Evolutionary conservation across 495 filamentous ascomycete genomes (phyloP), one percentile per base, ranked within the genome.

Genomic region (Penicillium parvum): DNA sequence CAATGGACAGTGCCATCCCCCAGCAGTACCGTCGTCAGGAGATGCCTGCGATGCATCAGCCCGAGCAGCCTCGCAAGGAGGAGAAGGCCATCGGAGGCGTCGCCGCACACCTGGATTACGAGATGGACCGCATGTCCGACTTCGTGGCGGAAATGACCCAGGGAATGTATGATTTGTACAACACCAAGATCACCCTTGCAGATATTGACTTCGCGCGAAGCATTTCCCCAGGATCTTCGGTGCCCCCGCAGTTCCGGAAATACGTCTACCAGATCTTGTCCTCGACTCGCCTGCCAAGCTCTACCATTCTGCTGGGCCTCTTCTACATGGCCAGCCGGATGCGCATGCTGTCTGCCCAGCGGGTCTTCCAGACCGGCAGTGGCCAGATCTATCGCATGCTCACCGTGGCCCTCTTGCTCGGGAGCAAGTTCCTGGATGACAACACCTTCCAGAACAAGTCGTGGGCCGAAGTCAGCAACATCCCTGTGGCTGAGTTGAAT

Each of bases 391-490:
- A 92, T 73, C 84, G 89, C 37, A 87, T 96, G 79, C 76, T 97
- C 40, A 96, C 90, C 10, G 85, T 90, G 40, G 75, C 84, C 11
- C 75, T 99, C 22, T 72, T 99, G 28, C 77, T 99, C 22, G 92
- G 90, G 37, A 96, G 90, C 73, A 99, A 99, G 68, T 99, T 99
- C 57, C 65, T 97, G 40, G 92, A 99, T 58, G 92, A 99, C 65
- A 97, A 97, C 66, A 99, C 92, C 11, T 99, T 97, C 66, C 90
- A 96, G 73, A 99, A 97, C 69, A 87, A 90, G 40, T 97, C 94
- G 5, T 99, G 92, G 92, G 85, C 94, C 3, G 94, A 99, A 58
- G 92, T 99, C 17, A 97, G 90, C 67, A 88, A 85, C 43, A 96
- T 99, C 47, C 65, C 84, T 15, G 90, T 99, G 16, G 50, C 73